These are phyloP conservation scores for Cicer cuneatum DNA, from an alignment of 306 rosid species.

Conservation along the genomic window DNA sequence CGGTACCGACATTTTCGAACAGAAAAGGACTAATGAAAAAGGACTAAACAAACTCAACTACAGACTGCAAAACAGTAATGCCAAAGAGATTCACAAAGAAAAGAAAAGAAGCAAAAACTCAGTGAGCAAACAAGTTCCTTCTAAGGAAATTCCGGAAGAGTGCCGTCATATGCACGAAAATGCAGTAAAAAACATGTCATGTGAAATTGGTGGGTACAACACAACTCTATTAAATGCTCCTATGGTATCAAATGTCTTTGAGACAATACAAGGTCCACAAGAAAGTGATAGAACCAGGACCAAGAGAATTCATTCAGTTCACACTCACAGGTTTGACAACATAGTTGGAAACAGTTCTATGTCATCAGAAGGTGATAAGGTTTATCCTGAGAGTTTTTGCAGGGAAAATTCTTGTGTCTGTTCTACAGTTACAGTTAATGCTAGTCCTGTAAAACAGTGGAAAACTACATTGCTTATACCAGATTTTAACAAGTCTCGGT, in stretches of 20 bases:
- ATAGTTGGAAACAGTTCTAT: constrained; percentile 48
- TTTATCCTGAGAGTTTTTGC: constrained; percentile 50
- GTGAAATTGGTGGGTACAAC: constrained; percentile 43
- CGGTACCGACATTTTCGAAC: constrained; percentile 36
- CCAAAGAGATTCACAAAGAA: too few relatives aligned
- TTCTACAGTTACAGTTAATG: constrained; percentile 48
- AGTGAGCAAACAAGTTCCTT: too few relatives aligned
- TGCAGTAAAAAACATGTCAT: constrained; percentile 36
- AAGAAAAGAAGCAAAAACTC: too few relatives aligned
- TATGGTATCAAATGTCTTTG: constrained; percentile 38
- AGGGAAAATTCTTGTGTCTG: constrained; percentile 47
- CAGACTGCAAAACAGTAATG: too few relatives aligned
- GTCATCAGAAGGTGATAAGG: constrained; percentile 50
- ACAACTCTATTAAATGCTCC: constrained; percentile 39
- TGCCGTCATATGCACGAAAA: constrained; percentile 34
- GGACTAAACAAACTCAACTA: neutral
- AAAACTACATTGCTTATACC: constrained; percentile 45
- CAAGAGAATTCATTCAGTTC: constrained; percentile 41
- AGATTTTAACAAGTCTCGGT: constrained; percentile 51
- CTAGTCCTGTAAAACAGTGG: constrained; percentile 60
- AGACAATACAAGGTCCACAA: constrained; percentile 42
- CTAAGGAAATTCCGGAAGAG: neutral
- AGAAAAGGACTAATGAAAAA: constrained; percentile 34
- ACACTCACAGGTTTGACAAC: constrained; percentile 22
- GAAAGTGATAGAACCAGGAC: constrained; percentile 44